Evolutionary conservation across 495 filamentous ascomycete species (phyloP).

Genomic region (Podospora australis): DNA sequence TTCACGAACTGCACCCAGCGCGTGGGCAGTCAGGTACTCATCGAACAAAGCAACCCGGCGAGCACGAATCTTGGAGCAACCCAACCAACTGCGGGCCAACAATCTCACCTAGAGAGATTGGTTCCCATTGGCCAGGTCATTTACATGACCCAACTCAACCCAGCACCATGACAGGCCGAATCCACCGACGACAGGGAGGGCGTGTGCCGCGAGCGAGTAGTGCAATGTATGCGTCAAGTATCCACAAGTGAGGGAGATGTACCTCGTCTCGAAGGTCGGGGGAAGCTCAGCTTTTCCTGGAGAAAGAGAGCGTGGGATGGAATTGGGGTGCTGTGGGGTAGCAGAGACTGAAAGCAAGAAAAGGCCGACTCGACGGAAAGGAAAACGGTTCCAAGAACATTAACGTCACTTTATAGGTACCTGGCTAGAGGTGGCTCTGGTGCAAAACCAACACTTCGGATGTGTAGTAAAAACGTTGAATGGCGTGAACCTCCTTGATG

Average conservation of each 20-base stretch:
- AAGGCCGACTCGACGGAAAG: slow-evolving; percentile 3
- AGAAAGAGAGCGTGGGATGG: slow-evolving; percentile 19
- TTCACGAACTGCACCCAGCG: slow-evolving; percentile 2
- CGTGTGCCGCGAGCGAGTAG: slow-evolving; percentile 13
- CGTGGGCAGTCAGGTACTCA: not conserved
- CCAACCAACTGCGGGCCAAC: no score
- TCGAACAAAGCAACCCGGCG: not conserved
- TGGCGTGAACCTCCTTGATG: no score
- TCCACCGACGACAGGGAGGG: slow-evolving; percentile 15
- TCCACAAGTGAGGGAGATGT: slow-evolving; percentile 8
- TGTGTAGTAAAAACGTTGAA: no score
- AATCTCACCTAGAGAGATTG: slow-evolving; percentile 19
- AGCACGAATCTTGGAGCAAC: no score
- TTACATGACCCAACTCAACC: slow-evolving; percentile 7
- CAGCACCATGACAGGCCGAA: slow-evolving; percentile 22
- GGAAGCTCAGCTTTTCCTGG: slow-evolving; percentile 20
- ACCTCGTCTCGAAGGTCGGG: slow-evolving; percentile 17
- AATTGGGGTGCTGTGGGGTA: slow-evolving; percentile 13
- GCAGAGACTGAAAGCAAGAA: not conserved
- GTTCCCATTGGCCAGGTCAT: slow-evolving; percentile 23
- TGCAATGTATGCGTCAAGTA: slow-evolving; percentile 16
- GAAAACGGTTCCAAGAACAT: no score
- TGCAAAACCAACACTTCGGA: no score
- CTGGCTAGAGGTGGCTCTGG: no score
- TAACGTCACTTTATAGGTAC: no score